phyloP scores from a whole-genome alignment of 768 basidiomycete genomes.

The Butyriboletus loyo region DNA sequence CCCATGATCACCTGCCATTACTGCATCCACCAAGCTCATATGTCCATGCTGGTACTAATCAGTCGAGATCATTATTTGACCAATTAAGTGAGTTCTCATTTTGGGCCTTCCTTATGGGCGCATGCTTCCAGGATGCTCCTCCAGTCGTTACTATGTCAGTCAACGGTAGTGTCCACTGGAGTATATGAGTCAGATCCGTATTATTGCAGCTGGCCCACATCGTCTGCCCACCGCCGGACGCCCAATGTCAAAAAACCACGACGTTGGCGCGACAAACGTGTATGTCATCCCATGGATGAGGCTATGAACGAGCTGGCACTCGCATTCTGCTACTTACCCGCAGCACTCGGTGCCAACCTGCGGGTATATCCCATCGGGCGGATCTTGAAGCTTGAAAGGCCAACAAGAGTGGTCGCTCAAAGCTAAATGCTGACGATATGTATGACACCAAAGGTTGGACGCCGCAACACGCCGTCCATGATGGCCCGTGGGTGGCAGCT shows the following conservation, averaged over 20 bases:
- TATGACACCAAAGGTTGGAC: constrained; percentile 6
- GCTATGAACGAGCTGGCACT: constrained; percentile 11
- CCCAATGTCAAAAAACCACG: constrained; percentile 3
- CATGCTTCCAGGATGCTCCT: neutral
- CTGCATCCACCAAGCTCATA: constrained; percentile 1
- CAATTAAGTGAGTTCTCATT: constrained; percentile 4
- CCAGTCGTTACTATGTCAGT: neutral
- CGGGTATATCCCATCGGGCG: constrained; percentile 7
- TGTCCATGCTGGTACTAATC: constrained; percentile 6
- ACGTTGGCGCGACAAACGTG: constrained; percentile 2
- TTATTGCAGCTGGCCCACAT: neutral
- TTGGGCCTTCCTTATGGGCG: neutral
- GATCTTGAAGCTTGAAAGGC: constrained; percentile 13
- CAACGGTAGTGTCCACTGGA: neutral
- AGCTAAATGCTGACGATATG: neutral
- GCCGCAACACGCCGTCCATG: constrained; percentile 1
- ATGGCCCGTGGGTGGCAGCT: constrained; percentile 18
- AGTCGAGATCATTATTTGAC: constrained; percentile 16
- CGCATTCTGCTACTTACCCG: constrained; percentile 1
- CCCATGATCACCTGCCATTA: neutral
- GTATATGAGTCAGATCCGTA: neutral
- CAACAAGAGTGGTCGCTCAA: neutral
- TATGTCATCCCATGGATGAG: neutral
- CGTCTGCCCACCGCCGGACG: neutral
- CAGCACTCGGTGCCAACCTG: neutral